Base-by-base conservation (phyloP, 257 asterid species). In the Fraxinus anomala region DNA sequence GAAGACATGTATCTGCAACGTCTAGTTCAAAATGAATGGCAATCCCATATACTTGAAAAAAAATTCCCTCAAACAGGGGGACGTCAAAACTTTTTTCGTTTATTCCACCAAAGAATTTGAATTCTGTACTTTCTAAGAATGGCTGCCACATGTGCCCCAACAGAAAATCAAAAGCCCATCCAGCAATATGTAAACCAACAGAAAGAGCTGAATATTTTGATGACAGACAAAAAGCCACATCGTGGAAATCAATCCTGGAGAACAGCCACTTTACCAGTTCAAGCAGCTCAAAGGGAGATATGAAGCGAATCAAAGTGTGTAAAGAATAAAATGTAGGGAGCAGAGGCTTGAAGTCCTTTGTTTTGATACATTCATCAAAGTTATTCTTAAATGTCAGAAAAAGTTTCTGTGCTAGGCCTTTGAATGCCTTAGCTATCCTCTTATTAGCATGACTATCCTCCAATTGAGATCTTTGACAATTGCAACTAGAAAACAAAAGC, bases 231-330 rank as follows among this genome's bases (percentile, higher is more conserved):
- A 69, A 75, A 69, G 86, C n/a, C 47, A 82, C 44, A 73, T 82
- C 82, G 70, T 74, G 42, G 8, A 77, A 75, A 81, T 89, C 92
- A 83, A 92, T 83, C 82, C 42, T 86, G 82, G 94, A 85, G 77
- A 92, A 83, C 79, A 87, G 75, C 95, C 97, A 90, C 80, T 86
- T 71, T 81, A 88, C 96, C 88, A 89, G 86, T 72, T 80, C 88
- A 84, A 89, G 89, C 76, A 85, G 83, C 85, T 87, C 89, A 81
- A 82, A 81, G 74, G 91, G 91, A 80, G 89, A 81, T 68, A 82
- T 79, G 76, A 82, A 89, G 44, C 74, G 73, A 80, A 84, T 77
- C 78, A 85, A 73, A 66, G 86, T 76, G 82, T 87, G 82, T 17
- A 89, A 80, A 81, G 88, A 89, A 79, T 83, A 84, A 80, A 85